Evolutionary conservation across 257 asterid genomes (phyloP).

Genomic region (Ligustrum vulgare): DNA sequence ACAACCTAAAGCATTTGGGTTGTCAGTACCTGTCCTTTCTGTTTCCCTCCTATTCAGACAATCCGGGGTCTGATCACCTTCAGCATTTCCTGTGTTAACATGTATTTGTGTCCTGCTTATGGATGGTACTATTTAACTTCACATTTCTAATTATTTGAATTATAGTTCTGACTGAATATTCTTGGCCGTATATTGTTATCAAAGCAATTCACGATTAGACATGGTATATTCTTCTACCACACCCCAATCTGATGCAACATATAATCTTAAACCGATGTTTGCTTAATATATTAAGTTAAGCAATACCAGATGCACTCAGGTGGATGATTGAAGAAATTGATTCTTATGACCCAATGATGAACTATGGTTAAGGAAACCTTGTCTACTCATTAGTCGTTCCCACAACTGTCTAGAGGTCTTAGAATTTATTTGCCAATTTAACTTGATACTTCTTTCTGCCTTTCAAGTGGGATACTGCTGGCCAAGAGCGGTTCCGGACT

Average conservation of each 20-base stretch:
- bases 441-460: conserved; percentile 22
- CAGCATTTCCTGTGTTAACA: not conserved
- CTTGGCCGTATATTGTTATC: not conserved
- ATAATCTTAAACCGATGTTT: not conserved
- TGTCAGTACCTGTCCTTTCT: not conserved
- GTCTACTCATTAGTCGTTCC: not conserved
- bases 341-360: not conserved
- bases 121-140: not conserved
- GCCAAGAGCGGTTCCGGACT: conserved; percentile 96
- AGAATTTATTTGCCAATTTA: not conserved
- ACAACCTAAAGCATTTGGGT: not conserved
- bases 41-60: not conserved
- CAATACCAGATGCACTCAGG: not conserved
- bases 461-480: conserved; percentile 97
- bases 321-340: not conserved
- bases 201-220: not conserved
- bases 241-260: not conserved
- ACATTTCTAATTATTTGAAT: not conserved
- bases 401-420: not conserved
- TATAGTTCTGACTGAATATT: not conserved
- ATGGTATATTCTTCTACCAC: not conserved
- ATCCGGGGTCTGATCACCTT: not conserved
- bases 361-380: not conserved
- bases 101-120: not conserved
- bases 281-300: not conserved